phyloP scores from a whole-genome alignment of 2,329 filamentous ascomycete genomes.

The Sphaerulina musiva region DNA sequence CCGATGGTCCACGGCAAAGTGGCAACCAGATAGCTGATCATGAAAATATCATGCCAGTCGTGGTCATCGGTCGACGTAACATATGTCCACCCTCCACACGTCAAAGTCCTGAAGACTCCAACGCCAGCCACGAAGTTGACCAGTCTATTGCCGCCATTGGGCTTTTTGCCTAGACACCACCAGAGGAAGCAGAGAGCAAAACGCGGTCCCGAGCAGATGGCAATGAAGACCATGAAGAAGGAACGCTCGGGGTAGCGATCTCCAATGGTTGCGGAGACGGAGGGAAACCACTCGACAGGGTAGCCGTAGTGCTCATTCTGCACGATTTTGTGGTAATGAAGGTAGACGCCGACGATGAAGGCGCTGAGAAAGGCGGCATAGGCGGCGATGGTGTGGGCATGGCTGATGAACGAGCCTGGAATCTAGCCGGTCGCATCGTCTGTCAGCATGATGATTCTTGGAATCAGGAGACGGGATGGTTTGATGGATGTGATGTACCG shows the following conservation, averaged over 20 bases:
- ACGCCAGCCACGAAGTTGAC: slow-evolving; percentile 75
- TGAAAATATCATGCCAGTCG: slow-evolving; percentile 97
- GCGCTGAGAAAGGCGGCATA: slow-evolving; percentile 85
- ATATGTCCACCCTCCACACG: slow-evolving; percentile 97
- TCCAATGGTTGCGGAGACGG: slow-evolving; percentile 70
- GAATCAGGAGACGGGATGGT: neutral
- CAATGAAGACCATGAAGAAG: slow-evolving; percentile 96
- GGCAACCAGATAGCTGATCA: slow-evolving; percentile 94
- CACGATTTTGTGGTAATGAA: slow-evolving; percentile 97
- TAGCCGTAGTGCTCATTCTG: slow-evolving; percentile 77
- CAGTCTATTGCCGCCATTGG: slow-evolving; percentile 52
- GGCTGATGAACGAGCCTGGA: slow-evolving; percentile 85
- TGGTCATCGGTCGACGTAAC: slow-evolving; percentile 97
- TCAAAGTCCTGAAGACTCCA: slow-evolving; percentile 81
- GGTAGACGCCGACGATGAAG: slow-evolving; percentile 64
- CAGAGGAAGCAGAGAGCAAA: slow-evolving; percentile 86
- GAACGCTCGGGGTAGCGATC: slow-evolving; percentile 95
- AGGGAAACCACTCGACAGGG: slow-evolving; percentile 38
- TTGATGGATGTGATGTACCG: slow-evolving; percentile 42
- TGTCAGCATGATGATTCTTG: neutral
- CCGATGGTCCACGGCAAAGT: slow-evolving; percentile 94
- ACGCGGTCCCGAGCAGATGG: slow-evolving; percentile 87
- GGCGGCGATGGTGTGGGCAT: slow-evolving; percentile 74
- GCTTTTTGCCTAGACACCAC: slow-evolving; percentile 79
- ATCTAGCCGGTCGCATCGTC: slow-evolving; percentile 38